Evolutionary conservation across 345 rosid genomes (phyloP).

Genomic region (Cochlearia excelsa): DNA sequence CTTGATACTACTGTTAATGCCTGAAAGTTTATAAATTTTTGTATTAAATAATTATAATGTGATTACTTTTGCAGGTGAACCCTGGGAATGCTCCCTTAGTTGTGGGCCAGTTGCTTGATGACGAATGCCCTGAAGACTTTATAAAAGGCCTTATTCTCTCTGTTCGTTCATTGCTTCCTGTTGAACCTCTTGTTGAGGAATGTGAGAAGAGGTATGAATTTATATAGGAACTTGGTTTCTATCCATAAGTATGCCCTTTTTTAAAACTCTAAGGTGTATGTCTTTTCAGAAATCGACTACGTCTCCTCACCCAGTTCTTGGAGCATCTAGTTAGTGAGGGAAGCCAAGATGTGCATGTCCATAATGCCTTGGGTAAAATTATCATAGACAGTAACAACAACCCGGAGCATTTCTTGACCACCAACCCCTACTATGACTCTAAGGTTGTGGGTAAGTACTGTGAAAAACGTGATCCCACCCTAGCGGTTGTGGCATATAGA

Average conservation of each 20-base stretch:
- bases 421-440: conserved; percentile 97
- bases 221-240: conserved; percentile 14
- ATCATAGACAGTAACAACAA: conserved; percentile 98
- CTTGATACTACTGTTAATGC: background rate
- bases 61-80: conserved; percentile 62
- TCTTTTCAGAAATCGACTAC: conserved; percentile 88
- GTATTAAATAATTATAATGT: conserved; percentile 17
- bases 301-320: conserved; percentile 96
- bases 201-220: conserved; percentile 72
- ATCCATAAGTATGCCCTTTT: conserved; percentile 6
- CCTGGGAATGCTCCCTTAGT: conserved; percentile 98
- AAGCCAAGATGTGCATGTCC: conserved; percentile 99
- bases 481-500: conserved; percentile 97
- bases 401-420: conserved; percentile 98
- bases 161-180: conserved; percentile 78
- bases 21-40: conserved; percentile 4
- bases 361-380: conserved; percentile 98
- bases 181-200: conserved; percentile 83
- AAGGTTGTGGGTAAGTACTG: conserved; percentile 98
- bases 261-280: conserved; percentile 28
- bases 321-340: conserved; percentile 99
- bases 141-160: conserved; percentile 98
- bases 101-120: conserved; percentile 90
- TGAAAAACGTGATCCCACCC: conserved; percentile 99
- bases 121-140: conserved; percentile 98